Conservation (phyloP, 305 asterid species). For the Coffea humblotiana region DNA sequence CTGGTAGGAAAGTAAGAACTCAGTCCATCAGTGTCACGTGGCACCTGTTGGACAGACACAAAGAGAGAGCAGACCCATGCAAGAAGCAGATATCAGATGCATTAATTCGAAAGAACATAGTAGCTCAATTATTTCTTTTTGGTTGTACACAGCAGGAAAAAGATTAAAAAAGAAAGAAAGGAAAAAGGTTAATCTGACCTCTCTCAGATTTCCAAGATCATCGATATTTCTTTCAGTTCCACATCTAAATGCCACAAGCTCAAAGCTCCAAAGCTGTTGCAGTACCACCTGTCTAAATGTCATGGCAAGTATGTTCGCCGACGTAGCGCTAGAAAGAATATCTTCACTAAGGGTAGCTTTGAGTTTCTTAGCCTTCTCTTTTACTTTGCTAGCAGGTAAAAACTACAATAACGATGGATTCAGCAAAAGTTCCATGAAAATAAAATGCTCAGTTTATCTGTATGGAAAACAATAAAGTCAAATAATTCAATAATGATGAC, state of each 20-base stretch:
- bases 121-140: conserved; percentile 1
- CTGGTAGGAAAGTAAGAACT: conserved; percentile 82
- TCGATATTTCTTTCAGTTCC: conserved; percentile 68
- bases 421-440: conserved; percentile 1
- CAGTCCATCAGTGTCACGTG: conserved; percentile 51
- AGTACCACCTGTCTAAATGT: conserved; percentile 85
- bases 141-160: conserved; percentile 9
- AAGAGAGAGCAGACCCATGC: conserved; percentile 12
- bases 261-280: conserved; percentile 73
- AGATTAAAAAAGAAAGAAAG: too few relatives aligned
- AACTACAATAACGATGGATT: conserved; percentile 43
- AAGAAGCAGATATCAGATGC: conserved; percentile 41
- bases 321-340: conserved; percentile 42
- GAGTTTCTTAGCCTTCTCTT: conserved; percentile 66
- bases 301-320: conserved; percentile 75
- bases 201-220: conserved; percentile 68
- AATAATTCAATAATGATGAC: neutral
- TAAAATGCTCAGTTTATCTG: neutral
- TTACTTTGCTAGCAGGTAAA: conserved; percentile 76
- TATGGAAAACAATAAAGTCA: neutral
- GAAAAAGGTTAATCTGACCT: conserved; percentile 44
- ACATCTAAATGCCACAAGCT: conserved; percentile 61
- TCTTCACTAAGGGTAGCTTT: conserved; percentile 54
- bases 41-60: conserved; percentile 72
- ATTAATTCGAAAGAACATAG: conserved; percentile 35